Evolutionary conservation across 768 basidiomycete species (phyloP).

Genomic region (Favolaschia claudopus): DNA sequence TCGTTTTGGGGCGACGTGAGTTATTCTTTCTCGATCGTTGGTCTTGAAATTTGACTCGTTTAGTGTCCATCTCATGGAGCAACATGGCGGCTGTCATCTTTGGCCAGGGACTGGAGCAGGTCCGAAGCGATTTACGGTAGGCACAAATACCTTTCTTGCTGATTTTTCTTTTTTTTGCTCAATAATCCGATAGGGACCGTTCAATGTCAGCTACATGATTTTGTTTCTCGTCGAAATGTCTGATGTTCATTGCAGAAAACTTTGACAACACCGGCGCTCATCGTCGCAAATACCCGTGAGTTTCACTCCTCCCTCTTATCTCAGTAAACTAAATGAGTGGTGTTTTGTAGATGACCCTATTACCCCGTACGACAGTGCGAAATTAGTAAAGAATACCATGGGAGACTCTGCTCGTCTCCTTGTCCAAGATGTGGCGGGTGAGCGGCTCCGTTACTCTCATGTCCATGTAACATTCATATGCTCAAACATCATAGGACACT

Average conservation of each 20-base stretch:
- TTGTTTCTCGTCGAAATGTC: neutral
- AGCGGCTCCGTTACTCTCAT: neutral
- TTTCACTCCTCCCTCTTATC: neutral
- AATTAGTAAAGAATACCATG: slow-evolving; percentile 19
- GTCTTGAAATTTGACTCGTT: neutral
- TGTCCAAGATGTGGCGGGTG: slow-evolving; percentile 16
- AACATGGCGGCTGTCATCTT: slow-evolving; percentile 27
- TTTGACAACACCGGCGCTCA: slow-evolving; percentile 18
- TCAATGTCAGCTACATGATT: slow-evolving; percentile 8
- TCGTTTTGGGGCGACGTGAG: slow-evolving; percentile 27
- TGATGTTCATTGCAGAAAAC: slow-evolving; percentile 14
- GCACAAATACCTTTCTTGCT: neutral
- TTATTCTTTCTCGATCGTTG: neutral
- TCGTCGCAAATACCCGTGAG: slow-evolving; percentile 21
- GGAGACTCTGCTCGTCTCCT: slow-evolving; percentile 23
- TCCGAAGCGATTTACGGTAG: slow-evolving; percentile 17
- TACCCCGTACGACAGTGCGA: slow-evolving; percentile 17
- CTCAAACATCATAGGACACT: slow-evolving; percentile 11
- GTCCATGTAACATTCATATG: neutral
- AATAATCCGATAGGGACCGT: slow-evolving; percentile 13
- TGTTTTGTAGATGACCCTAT: slow-evolving; percentile 20
- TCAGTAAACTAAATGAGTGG: neutral
- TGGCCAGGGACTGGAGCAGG: slow-evolving; percentile 27
- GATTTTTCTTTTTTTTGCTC: neutral
- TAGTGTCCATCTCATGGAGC: slow-evolving; percentile 27